Conservation (phyloP, 176 grass and related monocot species). For the Aegilops sharonensis region DNA sequence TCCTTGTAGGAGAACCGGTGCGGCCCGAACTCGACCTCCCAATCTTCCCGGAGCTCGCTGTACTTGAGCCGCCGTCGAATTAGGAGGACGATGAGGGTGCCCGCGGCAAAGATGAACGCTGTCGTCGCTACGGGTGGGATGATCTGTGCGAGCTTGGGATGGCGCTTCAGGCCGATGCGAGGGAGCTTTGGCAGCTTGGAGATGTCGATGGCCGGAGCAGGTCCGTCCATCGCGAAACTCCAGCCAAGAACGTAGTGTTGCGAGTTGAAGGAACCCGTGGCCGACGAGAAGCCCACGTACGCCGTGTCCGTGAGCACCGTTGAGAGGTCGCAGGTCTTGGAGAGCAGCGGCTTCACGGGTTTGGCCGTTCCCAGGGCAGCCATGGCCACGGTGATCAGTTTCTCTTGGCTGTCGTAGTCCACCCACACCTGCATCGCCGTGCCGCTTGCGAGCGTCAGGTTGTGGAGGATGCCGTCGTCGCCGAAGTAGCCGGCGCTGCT, state of each 20-base stretch:
- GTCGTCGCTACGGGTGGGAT: background rate
- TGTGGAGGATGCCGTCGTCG: background rate
- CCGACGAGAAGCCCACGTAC: slow-evolving; percentile 2
- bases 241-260: slow-evolving; percentile 1
- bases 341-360: background rate
- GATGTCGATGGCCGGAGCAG: slow-evolving; percentile 13
- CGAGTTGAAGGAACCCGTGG: slow-evolving; percentile 6
- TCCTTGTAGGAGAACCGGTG: slow-evolving; percentile 14
- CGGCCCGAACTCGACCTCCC: slow-evolving; percentile 16
- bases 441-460: background rate
- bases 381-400: slow-evolving; percentile 9
- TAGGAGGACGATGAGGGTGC: background rate
- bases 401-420: background rate
- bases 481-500: slow-evolving; percentile 32
- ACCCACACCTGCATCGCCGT: background rate
- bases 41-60: background rate
- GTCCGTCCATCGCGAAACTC: background rate
- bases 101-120: background rate
- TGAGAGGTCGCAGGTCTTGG: background rate
- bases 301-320: slow-evolving; percentile 9
- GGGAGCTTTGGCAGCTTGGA: background rate
- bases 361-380: background rate
- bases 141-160: background rate
- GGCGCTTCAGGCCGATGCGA: background rate
- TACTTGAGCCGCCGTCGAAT: background rate